Conservation (phyloP, 352 stramenopile genomes). For the Aphanomyces euteiches region DNA sequence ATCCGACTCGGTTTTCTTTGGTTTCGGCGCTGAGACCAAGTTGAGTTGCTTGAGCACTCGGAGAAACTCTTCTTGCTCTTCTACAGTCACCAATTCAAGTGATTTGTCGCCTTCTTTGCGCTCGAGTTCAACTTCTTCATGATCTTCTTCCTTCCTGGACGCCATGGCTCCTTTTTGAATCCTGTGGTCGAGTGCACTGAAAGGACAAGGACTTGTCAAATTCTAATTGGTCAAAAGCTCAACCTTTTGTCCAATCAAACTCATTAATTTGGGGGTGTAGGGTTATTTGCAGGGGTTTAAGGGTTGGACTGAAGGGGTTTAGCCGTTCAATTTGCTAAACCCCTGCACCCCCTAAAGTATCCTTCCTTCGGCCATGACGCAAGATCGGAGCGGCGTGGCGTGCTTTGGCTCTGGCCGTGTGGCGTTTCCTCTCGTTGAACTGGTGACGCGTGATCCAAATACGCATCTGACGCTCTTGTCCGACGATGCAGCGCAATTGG, state of each 20-base stretch:
- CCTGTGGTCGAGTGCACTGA: neutral
- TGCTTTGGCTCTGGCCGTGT: conserved; percentile 54
- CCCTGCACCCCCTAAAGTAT: neutral
- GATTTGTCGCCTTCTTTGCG: conserved; percentile 24
- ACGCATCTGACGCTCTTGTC: conserved; percentile 36
- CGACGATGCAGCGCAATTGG: conserved; percentile 35
- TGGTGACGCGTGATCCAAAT: conserved; percentile 36
- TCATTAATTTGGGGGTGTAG: too few species aligned
- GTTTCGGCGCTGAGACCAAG: conserved; percentile 38
- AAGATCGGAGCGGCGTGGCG: conserved; percentile 31
- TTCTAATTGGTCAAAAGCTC: neutral
- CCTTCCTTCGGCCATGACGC: too few species aligned
- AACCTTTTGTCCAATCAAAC: conserved; percentile 4
- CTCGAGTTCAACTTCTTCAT: conserved; percentile 25
- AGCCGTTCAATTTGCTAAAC: neutral
- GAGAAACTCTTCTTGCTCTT: conserved; percentile 68
- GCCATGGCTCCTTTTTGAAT: conserved; percentile 9
- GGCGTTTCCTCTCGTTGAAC: conserved; percentile 40
- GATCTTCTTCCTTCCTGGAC: neutral
- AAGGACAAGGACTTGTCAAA: neutral
- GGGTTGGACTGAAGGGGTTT: too few species aligned
- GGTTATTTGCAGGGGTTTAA: too few species aligned
- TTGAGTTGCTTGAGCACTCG: conserved; percentile 61
- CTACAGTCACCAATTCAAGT: conserved; percentile 23
- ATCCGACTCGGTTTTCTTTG: conserved; percentile 38